Base-by-base conservation (phyloP, 2,329 filamentous ascomycete genomes). In the Talaromyces rugulosus region DNA sequence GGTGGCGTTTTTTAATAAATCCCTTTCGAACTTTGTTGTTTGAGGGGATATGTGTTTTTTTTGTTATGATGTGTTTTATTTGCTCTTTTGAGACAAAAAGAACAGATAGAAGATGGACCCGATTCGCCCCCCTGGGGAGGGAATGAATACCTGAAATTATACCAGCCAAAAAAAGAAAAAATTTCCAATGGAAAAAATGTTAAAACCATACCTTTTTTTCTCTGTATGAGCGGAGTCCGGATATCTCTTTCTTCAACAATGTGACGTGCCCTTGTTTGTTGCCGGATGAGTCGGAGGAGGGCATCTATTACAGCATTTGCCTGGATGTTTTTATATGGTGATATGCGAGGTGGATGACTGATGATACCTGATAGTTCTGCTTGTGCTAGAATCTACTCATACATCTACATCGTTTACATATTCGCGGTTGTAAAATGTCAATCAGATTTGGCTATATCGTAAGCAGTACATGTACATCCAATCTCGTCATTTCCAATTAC, bases 101-200 rank as follows among this genome's bases (percentile, higher is more conserved):
- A 68, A 72, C 74, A 75, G 77, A 79, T 80, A 81, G 77, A 80
- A 79, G 78, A 80, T 79, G 77, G 77, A 80, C 75, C 77, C 73
- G 69, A 66, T 63, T 65, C 61, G 61, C 61, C 72, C 67, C 50
- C 58, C 54, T 44, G 50, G 44, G 33, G 52, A 60, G 31, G 33
- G 23, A 54, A 40, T 40, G 7, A 23, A 23, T 34, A 53, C 36
- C 34, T 33, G 18, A 34, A 51, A 42, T 60, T 61, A 78, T 78
- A 76, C 80, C 78, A 82, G 76, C 77, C 82, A 85, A 85, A 85
- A 40, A 14, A 40, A 14, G 87, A 70, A 70, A 70, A 67, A 67
- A 68, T 70, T 68, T 66, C 60, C 42, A 62, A 62, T 62, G 36
- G 50, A 87, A 88, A 88, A 86, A 88, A 87, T 68, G 59, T 62